A percentile compares a stretch with the other conserved stretches of the same genome.
These are phyloP conservation scores for Fusarium sp. DNA, from an alignment of 2,329 filamentous ascomycete genomes.

Conservation along the genomic window DNA sequence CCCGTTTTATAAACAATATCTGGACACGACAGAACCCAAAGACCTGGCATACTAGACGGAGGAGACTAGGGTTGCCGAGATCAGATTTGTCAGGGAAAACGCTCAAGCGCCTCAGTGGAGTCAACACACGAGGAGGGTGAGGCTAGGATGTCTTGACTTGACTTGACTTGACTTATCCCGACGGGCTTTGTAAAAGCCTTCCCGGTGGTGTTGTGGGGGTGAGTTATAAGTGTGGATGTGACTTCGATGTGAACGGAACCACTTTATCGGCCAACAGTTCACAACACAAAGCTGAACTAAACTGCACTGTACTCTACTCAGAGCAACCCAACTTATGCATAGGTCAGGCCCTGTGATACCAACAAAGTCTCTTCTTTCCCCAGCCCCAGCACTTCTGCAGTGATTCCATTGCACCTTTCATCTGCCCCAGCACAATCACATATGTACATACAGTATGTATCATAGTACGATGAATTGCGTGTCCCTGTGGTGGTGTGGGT, in stretches of 20 bases:
- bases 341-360: constrained; percentile 13
- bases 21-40: constrained; percentile 18
- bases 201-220: constrained; percentile 31
- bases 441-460: not conserved
- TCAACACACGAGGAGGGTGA: constrained; percentile 15
- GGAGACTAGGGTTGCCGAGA: constrained; percentile 16
- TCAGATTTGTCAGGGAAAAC: constrained; percentile 41
- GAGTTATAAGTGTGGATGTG: not conserved
- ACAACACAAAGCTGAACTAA: not conserved
- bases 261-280: constrained; percentile 20
- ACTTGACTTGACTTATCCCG: not conserved
- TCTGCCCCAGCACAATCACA: not conserved
- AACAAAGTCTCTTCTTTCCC: constrained; percentile 3
- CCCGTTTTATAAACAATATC: constrained; percentile 44
- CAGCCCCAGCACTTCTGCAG: constrained; percentile 8
- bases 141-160: constrained; percentile 10
- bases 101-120: constrained; percentile 37
- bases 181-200: constrained; percentile 22
- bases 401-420: constrained; percentile 6
- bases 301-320: not conserved
- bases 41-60: constrained; percentile 5
- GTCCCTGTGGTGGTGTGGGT: constrained; percentile 23
- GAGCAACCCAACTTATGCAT: not conserved
- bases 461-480: constrained; percentile 1
- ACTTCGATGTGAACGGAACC: constrained; percentile 16